phyloP scores from a whole-genome alignment of 345 rosid genomes.

The Boechera divaricarpa region DNA sequence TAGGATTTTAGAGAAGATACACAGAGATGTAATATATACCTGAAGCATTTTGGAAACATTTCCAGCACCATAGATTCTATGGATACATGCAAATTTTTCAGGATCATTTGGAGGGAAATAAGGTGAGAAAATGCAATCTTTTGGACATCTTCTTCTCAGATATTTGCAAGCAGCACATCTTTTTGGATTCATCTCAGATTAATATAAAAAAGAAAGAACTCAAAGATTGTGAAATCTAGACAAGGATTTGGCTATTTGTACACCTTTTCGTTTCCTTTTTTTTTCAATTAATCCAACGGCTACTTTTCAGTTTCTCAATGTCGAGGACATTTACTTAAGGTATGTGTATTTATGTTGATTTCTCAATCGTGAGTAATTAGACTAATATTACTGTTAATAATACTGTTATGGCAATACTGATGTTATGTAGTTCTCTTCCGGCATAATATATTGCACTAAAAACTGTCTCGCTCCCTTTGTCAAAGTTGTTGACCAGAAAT shows the following conservation, averaged over 20 bases:
- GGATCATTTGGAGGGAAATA: constrained; percentile 64
- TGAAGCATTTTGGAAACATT: constrained; percentile 73
- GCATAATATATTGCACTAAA: constrained; percentile 60
- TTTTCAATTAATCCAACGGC: constrained; percentile 38
- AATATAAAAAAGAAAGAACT: background rate
- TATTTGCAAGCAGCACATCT: constrained; percentile 76
- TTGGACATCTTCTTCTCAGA: constrained; percentile 70
- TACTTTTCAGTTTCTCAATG: constrained; percentile 27
- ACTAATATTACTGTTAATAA: constrained; percentile 28
- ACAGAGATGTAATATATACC: constrained; percentile 38
- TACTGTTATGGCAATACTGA: background rate
- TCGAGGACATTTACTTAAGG: constrained; percentile 32
- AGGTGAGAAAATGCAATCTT: constrained; percentile 72
- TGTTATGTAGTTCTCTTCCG: background rate
- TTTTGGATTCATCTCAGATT: constrained; percentile 47
- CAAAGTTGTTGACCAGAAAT: constrained; percentile 92
- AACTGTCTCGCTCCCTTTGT: constrained; percentile 98
- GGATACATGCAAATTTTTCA: constrained; percentile 61
- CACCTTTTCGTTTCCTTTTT: constrained; percentile 14
- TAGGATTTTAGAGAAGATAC: constrained; percentile 10
- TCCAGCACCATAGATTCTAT: constrained; percentile 78
- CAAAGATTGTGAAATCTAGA: constrained; percentile 35
- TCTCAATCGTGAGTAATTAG: constrained; percentile 19
- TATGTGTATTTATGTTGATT: constrained; percentile 31
- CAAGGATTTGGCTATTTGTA: constrained; percentile 34